Base-by-base conservation (phyloP, 2,329 filamentous ascomycete species). In the Meredithiella fracta region DNA sequence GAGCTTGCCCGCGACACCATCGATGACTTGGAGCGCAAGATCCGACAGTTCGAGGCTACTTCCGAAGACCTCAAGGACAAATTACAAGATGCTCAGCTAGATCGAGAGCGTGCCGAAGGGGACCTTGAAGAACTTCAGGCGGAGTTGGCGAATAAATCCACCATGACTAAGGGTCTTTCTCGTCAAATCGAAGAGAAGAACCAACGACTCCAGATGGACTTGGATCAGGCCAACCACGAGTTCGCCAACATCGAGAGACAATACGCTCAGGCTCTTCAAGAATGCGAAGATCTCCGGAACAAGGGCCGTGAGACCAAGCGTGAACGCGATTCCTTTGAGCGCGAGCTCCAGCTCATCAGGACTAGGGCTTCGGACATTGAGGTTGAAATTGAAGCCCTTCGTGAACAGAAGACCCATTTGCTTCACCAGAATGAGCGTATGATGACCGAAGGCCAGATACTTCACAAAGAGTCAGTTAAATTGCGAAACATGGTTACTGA, bases 111-210 rank as follows among this genome's bases (percentile, higher is more conserved):
- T 29, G 79, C 79, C 1, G 76, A 81, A 62, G 69, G 68, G 5
- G 75, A 83, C 58, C 69, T 83, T 15, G 74, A 81, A 62, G 79
- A 83, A 63, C 72, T 89, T 23, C 83, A 86, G 60, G 83, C 86
- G 55, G 85, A 89, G 62, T 79, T 89, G 75, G 77, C 83, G 22
- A 83, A 90, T 67, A 89, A 88, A 62, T 90, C 85, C 0, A 76
- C 88, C 38, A 79, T 80, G 54, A 85, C 83, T 11, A 88, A 85
- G 64, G 84, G 83, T 1, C 72, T 87, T 7, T 85, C 80, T 54
- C 78, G 84, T 31, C 85, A 90, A 67, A 75, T 87, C 17, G 84
- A 90, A 63, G 83, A 86, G 61, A 86, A 81, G 66, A 70, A 80
- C 7, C 69, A 72, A 53, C 79, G 79, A 31, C 69, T 90, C 8